Percentiles rank a stretch among this genome's conserved stretches.
Conservation (phyloP, 495 filamentous ascomycete species). For the Aspergillus affinis region DNA sequence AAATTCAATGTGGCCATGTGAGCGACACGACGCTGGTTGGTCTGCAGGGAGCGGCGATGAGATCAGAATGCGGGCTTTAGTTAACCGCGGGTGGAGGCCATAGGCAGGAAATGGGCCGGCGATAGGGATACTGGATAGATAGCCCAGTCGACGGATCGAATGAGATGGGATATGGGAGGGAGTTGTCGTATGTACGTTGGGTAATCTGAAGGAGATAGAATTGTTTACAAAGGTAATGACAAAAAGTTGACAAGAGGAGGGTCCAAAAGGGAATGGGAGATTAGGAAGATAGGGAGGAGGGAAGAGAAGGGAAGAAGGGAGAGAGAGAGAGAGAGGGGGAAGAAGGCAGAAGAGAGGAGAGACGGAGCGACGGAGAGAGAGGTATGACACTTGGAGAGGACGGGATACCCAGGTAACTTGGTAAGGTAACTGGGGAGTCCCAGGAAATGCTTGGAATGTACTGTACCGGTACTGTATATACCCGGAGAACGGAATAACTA, state of each 20-base stretch:
- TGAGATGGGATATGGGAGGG: background rate
- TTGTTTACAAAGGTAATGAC: background rate
- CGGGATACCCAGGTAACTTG: too few species aligned
- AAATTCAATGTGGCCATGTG: constrained; percentile 29
- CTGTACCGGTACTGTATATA: too few species aligned
- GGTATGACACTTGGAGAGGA: constrained; percentile 8
- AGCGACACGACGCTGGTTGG: constrained; percentile 18
- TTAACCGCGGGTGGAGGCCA: constrained; percentile 20
- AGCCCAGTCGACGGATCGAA: constrained; percentile 2
- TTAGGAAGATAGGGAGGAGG: background rate
- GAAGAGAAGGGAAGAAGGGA: constrained; percentile 14
- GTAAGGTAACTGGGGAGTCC: too few species aligned
- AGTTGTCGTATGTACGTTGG: background rate
- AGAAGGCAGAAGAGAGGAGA: background rate
- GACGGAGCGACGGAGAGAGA: too few species aligned
- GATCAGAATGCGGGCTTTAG: constrained; percentile 23
- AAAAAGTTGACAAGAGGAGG: background rate
- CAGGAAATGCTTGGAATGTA: too few species aligned
- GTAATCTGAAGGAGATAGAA: background rate
- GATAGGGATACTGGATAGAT: background rate
- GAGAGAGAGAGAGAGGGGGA: constrained; percentile 5
- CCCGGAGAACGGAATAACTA: too few species aligned
- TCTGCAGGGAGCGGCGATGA: constrained; percentile 26
- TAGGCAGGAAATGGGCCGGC: constrained; percentile 6
- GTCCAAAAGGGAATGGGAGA: background rate